A percentile compares a stretch with the other conserved stretches of the same genome.
Evolutionary conservation across 768 basidiomycete species (phyloP).

Genomic region (Amanita molliuscula): DNA sequence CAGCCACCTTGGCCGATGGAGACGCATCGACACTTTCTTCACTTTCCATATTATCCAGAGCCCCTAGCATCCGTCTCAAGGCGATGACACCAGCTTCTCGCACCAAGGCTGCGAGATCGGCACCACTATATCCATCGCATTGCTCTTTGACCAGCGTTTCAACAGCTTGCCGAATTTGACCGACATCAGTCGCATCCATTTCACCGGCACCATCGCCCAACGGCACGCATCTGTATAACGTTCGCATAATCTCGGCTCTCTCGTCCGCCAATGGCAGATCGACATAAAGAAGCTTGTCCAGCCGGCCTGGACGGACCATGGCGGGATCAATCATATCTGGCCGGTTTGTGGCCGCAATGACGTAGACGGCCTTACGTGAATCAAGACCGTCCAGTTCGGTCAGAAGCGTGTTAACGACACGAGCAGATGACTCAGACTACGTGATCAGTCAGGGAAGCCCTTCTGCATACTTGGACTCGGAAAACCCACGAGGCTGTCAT

Average conservation of each 20-base stretch:
- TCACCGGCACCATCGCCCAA: slow-evolving; percentile 24
- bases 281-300: slow-evolving; percentile 91
- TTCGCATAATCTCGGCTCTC: slow-evolving; percentile 76
- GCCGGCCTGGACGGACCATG: slow-evolving; percentile 92
- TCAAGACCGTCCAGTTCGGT: slow-evolving; percentile 93
- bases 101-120: slow-evolving; percentile 81
- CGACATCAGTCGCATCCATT: slow-evolving; percentile 3
- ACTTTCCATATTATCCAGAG: slow-evolving; percentile 51
- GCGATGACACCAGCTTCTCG: slow-evolving; percentile 88
- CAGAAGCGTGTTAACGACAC: slow-evolving; percentile 89
- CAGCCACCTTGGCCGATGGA: slow-evolving; percentile 25
- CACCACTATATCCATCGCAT: slow-evolving; percentile 88
- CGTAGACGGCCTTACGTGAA: slow-evolving; percentile 77
- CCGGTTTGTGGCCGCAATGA: slow-evolving; percentile 90
- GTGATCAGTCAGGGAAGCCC: background rate
- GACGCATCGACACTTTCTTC: slow-evolving; percentile 9
- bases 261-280: slow-evolving; percentile 70
- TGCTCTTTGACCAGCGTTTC: slow-evolving; percentile 42
- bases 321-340: slow-evolving; percentile 98
- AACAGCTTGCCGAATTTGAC: slow-evolving; percentile 13
- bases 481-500: slow-evolving; percentile 70
- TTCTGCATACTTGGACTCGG: background rate
- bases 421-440: slow-evolving; percentile 86
- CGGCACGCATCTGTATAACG: slow-evolving; percentile 64
- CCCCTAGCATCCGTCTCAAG: slow-evolving; percentile 56